These are phyloP conservation scores for Zopfochytrium polystomum DNA, from an alignment of 371 early-diverging fungal species.

Conservation along the genomic window DNA sequence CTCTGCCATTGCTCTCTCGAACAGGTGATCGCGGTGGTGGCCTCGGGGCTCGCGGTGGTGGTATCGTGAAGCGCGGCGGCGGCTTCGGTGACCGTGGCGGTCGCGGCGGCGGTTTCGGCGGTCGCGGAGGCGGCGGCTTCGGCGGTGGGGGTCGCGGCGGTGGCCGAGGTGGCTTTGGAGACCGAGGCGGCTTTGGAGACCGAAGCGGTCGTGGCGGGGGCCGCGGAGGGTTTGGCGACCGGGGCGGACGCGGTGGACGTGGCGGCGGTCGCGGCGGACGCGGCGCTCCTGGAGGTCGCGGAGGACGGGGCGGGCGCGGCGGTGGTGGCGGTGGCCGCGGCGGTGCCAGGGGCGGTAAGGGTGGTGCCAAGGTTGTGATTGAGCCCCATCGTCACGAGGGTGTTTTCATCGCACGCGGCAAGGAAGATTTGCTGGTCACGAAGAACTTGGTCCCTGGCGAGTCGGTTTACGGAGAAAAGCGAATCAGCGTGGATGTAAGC, in stretches of 20 bases:
- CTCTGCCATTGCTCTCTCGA: no score
- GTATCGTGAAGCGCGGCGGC: no score
- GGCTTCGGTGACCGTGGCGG: no score
- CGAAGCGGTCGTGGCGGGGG: slow-evolving; percentile 43
- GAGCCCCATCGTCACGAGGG: slow-evolving; percentile 98
- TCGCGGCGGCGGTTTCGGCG: no score
- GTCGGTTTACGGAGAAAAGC: slow-evolving; percentile 99
- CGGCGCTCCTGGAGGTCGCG: slow-evolving; percentile 52
- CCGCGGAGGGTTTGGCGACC: slow-evolving; percentile 46
- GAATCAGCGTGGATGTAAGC: slow-evolving; percentile 83
- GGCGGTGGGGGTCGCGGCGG: slow-evolving; percentile 46
- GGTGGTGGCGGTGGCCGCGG: slow-evolving; percentile 49
- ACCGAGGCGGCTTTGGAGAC: slow-evolving; percentile 42
- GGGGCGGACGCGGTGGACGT: slow-evolving; percentile 44
- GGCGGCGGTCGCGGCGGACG: slow-evolving; percentile 52
- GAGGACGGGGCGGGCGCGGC: slow-evolving; percentile 42
- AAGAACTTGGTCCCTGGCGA: slow-evolving; percentile 99
- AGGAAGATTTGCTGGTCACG: slow-evolving; percentile 99
- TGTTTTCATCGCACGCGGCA: slow-evolving; percentile 93
- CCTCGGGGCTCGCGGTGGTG: no score
- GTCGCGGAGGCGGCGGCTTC: slow-evolving; percentile 40
- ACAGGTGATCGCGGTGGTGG: no score
- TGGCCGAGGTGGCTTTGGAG: slow-evolving; percentile 38
- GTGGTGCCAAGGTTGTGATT: slow-evolving; percentile 85
- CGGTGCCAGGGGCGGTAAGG: slow-evolving; percentile 47